Evolutionary conservation across 2,329 filamentous ascomycete species (phyloP).

Genomic region (Hypoxylon rubiginosum): DNA sequence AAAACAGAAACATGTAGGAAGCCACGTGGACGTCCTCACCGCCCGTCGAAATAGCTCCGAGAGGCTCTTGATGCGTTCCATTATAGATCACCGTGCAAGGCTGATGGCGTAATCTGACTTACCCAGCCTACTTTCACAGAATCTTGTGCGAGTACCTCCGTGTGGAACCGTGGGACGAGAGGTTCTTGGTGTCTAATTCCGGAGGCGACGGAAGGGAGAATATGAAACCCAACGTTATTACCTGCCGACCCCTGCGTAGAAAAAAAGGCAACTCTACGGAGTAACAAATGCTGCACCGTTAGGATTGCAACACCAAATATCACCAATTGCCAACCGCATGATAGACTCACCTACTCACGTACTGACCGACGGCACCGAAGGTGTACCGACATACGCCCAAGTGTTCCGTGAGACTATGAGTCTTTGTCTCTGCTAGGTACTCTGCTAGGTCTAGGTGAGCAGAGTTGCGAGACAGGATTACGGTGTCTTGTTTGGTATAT

Average conservation of each 20-base stretch:
- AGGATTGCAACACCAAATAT: not conserved
- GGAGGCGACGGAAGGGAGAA: not conserved
- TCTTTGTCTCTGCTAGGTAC: not conserved
- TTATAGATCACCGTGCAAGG: conserved; percentile 2
- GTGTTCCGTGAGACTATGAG: not conserved
- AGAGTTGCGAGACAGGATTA: not conserved
- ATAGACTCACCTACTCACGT: not conserved
- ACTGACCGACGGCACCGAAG: not conserved
- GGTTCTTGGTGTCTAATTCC: not conserved
- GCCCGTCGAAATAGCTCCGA: not conserved
- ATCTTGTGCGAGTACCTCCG: conserved; percentile 10
- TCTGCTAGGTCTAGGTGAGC: not conserved
- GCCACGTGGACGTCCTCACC: not conserved
- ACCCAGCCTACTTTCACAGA: not conserved
- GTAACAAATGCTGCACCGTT: not conserved
- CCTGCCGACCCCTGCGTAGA: not conserved
- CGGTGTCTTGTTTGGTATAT: not conserved
- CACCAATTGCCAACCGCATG: not conserved
- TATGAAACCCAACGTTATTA: not conserved
- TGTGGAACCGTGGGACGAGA: not conserved
- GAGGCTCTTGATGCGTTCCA: not conserved
- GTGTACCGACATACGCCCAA: not conserved
- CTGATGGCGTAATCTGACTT: conserved; percentile 15
- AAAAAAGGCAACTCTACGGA: not conserved
- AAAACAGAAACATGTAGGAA: not conserved